Conservation (phyloP, 768 basidiomycete species). For the Dendrothele bispora region DNA sequence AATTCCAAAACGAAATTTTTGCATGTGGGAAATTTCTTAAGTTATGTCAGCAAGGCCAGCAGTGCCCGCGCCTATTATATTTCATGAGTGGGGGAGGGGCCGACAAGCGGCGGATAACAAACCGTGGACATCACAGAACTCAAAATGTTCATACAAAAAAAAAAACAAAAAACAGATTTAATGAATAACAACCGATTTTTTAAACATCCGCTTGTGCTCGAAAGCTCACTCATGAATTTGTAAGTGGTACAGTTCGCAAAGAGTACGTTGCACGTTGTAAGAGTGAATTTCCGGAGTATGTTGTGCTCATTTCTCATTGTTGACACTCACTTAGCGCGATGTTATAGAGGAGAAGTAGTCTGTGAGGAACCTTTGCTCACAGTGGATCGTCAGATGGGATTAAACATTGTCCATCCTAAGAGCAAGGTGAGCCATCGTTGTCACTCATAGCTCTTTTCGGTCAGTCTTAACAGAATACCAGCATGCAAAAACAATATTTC, state of each 20-base stretch:
- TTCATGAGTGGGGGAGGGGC: too few species aligned
- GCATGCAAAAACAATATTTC: constrained; percentile 89
- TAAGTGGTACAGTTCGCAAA: constrained; percentile 78
- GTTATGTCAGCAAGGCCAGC: too few species aligned
- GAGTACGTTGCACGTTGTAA: constrained; percentile 88
- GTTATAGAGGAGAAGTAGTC: constrained; percentile 65
- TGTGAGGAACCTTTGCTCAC: constrained; percentile 88
- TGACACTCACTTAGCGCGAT: not conserved
- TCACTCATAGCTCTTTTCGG: constrained; percentile 3
- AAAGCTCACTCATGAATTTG: constrained; percentile 78
- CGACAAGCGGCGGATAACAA: too few species aligned
- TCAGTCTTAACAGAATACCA: too few species aligned
- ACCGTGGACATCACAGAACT: too few species aligned
- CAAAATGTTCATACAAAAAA: too few species aligned
- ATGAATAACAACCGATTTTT: too few species aligned
- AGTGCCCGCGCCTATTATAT: too few species aligned
- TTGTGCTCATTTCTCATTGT: constrained; percentile 11
- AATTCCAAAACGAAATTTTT: too few species aligned
- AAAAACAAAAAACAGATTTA: too few species aligned
- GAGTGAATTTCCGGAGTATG: constrained; percentile 85
- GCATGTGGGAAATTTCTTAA: too few species aligned
- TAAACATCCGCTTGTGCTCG: constrained; percentile 75
- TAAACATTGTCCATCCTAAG: constrained; percentile 93
- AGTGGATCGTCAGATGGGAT: constrained; percentile 92
- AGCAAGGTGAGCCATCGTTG: constrained; percentile 67